Percentiles rank a stretch among this genome's conserved stretches.
Evolutionary conservation across 2,329 filamentous ascomycete species (phyloP).

Genomic region (Fusarium mundagurra): DNA sequence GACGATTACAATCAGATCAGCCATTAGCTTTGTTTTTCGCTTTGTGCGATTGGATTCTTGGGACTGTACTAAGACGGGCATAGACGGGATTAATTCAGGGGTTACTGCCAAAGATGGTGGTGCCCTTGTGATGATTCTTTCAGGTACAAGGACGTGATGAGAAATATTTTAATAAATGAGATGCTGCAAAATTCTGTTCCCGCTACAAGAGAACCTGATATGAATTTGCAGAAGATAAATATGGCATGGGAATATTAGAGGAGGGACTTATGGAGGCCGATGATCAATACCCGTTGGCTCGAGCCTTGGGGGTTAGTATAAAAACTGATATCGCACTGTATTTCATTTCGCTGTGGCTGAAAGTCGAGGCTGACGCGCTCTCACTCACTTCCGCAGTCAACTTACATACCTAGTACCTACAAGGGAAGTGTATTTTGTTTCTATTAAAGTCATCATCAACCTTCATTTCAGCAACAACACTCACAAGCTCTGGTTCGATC

Average conservation of each 20-base stretch:
- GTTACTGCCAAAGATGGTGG: not conserved
- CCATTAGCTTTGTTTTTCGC: not conserved
- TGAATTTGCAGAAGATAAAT: not conserved
- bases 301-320: too few species aligned
- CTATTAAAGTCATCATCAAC: not conserved
- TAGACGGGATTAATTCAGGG: not conserved
- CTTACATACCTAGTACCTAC: too few species aligned
- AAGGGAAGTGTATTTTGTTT: not conserved
- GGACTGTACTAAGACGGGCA: not conserved
- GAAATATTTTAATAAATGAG: not conserved
- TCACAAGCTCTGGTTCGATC: too few species aligned
- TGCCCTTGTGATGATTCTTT: not conserved
- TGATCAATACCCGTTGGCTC: too few species aligned
- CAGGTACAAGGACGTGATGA: not conserved
- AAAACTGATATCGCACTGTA: not conserved
- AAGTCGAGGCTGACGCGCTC: not conserved
- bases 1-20: not conserved
- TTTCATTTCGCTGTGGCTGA: constrained; percentile 6
- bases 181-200: not conserved
- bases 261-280: not conserved
- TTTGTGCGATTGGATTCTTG: not conserved
- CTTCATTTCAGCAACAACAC: not conserved
- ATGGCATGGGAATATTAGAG: not conserved
- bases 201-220: too few species aligned
- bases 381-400: not conserved